These are phyloP conservation scores for Alternaria atra DNA, from an alignment of 2,329 filamentous ascomycete genomes.

Conservation along the genomic window DNA sequence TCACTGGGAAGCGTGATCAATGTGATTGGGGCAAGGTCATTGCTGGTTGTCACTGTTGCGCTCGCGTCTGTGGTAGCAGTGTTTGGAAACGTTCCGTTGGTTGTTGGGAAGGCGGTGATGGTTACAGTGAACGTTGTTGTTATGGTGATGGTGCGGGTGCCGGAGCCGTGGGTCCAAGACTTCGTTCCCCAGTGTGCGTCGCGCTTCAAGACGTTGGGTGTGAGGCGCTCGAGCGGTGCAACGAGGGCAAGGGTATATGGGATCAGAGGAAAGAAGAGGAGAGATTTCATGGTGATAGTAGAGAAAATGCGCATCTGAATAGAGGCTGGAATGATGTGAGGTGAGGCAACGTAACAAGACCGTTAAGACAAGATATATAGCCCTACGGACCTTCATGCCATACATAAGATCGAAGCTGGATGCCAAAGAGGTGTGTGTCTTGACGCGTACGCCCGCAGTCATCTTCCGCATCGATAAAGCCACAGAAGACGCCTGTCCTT, in stretches of 20 bases:
- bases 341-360: background rate
- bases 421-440: background rate
- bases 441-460: background rate
- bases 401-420: background rate
- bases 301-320: background rate
- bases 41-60: background rate
- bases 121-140: constrained; percentile 8
- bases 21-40: constrained; percentile 2
- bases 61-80: background rate
- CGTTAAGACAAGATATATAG: background rate
- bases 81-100: background rate
- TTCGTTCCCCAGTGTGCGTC: constrained; percentile 1
- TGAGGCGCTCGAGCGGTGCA: background rate
- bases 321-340: background rate
- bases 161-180: background rate
- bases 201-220: background rate
- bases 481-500: background rate
- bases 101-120: background rate
- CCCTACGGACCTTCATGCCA: background rate
- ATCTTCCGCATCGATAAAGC: background rate
- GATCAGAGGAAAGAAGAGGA: background rate
- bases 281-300: background rate
- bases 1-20: constrained; percentile 1
- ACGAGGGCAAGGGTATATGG: background rate
- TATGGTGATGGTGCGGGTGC: background rate